Base-by-base conservation (phyloP, 192 early-diverging fungal genomes). In the Coemansia brasiliensis region DNA sequence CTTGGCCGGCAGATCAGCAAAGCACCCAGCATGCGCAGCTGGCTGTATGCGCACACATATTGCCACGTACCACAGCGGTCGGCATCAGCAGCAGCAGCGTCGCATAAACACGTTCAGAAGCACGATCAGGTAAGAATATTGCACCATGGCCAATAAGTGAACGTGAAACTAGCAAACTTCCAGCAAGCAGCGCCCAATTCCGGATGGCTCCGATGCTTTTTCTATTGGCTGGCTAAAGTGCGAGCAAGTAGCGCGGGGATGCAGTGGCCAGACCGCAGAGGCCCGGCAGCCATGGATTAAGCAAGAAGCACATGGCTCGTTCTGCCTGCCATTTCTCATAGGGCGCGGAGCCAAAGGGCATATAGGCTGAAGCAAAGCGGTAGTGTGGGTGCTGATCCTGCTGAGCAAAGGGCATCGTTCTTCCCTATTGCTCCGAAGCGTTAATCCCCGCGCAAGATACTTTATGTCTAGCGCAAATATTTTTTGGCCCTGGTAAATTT, bases 51-150 rank as follows among this genome's bases (percentile, higher is more conserved):
- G 37, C 52, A 39, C 35, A 10, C n/a, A 16, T 10, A 13, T 4
- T 5, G 21, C 26, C 46, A 26, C 46, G 25, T 10, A n/a, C 46
- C 22, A 25, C 22, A 10, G 16, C 49, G 49, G 26, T 8, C 15
- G 32, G 49, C 49, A 32, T 26, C 46, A 15, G 21, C 46, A 13
- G 21, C 46, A 13, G 46, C 46, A 25, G 45, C 45, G 21, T 22
- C 46, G 46, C 46, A 46, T 21, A 35, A 7, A 7, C 32, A 7
- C 32, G 18, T 5, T 17, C 10, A 13, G 3, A 24, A 25, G 46
- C 17, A 7, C 46, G 46, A 49, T 20, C 46, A 49, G 46, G 46
- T 49, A 49, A 49, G 46, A 12, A 46, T 11, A 46, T 9, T n/a
- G 41, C 41, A 42, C 12, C 15, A 5, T 41, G 41, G 44, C 44